Percentiles rank a stretch among this genome's conserved stretches.
Evolutionary conservation across 73 alveolate genomes (phyloP).

Genomic region (Tetrahymena borealis): DNA sequence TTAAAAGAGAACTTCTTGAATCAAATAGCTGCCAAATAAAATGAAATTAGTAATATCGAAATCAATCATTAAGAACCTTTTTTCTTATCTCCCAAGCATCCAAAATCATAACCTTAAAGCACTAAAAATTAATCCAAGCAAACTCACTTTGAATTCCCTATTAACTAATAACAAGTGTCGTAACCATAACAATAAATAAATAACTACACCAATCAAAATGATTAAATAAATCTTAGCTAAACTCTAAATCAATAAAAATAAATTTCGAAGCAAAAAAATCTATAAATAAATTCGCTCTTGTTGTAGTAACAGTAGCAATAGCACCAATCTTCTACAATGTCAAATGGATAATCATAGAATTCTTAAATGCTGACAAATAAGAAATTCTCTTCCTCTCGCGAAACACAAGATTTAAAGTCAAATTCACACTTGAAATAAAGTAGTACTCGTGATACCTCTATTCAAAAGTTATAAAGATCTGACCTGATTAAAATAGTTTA

Average conservation of each 20-base stretch:
- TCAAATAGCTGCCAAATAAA: neutral
- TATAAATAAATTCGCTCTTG: neutral
- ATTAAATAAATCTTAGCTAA: neutral
- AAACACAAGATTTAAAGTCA: neutral
- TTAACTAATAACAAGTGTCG: neutral
- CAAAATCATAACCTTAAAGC: neutral
- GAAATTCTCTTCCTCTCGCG: neutral
- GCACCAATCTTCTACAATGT: neutral
- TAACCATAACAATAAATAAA: neutral
- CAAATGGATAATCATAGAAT: neutral
- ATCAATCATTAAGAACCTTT: neutral
- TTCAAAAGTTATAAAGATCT: neutral
- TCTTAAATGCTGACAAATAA: neutral
- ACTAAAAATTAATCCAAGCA: neutral
- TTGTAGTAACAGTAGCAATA: neutral
- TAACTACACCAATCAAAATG: neutral
- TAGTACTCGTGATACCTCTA: neutral
- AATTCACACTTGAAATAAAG: neutral
- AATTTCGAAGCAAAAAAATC: neutral
- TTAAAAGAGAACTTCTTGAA: neutral
- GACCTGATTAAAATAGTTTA: neutral
- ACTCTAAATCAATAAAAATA: neutral
- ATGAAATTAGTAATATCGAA: neutral
- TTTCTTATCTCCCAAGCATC: neutral
- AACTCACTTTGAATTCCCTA: neutral